Percentiles rank a stretch among this genome's conserved stretches.
phyloP scores from a whole-genome alignment of 371 early-diverging fungal genomes.

The Lichtheimia ornata region DNA sequence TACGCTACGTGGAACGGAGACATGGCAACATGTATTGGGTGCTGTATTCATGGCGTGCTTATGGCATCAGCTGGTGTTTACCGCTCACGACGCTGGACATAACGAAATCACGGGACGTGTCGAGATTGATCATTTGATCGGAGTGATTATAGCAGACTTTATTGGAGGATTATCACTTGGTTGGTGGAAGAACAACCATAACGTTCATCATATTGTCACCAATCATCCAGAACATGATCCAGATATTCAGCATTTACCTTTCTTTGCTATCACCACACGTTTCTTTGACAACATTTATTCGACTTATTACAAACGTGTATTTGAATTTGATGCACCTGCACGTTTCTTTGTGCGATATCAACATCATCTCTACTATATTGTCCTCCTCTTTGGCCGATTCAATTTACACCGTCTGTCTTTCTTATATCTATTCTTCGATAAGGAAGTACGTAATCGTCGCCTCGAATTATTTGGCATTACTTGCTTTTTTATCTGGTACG shows the following conservation, averaged over 20 bases:
- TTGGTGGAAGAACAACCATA: constrained; percentile 97
- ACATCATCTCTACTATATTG: constrained; percentile 84
- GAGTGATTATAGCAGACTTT: constrained; percentile 79
- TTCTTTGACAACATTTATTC: constrained; percentile 86
- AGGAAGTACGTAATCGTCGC: constrained; percentile 68
- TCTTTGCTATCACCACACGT: constrained; percentile 85
- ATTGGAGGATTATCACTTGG: constrained; percentile 89
- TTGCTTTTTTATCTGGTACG: constrained; percentile 84
- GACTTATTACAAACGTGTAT: constrained; percentile 81
- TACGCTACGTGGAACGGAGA: constrained; percentile 63
- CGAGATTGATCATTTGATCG: constrained; percentile 78
- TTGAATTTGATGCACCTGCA: constrained; percentile 80
- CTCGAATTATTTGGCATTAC: constrained; percentile 74
- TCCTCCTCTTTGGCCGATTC: constrained; percentile 89
- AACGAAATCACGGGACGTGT: constrained; percentile 81
- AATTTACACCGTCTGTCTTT: constrained; percentile 86
- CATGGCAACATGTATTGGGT: constrained; percentile 61
- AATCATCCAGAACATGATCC: constrained; percentile 94
- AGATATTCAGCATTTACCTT: constrained; percentile 96
- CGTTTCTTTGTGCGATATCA: constrained; percentile 78
- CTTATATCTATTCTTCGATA: constrained; percentile 59
- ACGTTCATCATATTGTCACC: constrained; percentile 92
- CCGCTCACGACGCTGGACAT: constrained; percentile 95
- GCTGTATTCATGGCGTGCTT: constrained; percentile 69
- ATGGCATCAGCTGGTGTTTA: constrained; percentile 94